Evolutionary conservation across 208 protist genomes (phyloP).

Genomic region (Trichomonas vaginalis): DNA sequence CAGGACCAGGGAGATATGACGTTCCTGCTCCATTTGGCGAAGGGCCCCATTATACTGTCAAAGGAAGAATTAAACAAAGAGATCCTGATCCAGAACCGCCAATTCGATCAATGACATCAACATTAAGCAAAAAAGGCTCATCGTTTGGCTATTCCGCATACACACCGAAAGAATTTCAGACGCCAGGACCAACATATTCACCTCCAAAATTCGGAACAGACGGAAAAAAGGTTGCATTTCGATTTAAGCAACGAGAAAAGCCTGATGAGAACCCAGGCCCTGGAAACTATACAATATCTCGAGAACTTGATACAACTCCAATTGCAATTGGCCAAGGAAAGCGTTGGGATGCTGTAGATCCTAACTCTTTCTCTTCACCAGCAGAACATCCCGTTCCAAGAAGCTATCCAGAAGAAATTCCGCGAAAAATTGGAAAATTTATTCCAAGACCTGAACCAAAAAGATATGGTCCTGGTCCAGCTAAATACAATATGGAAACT

Average conservation of each 20-base stretch:
- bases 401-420: neutral
- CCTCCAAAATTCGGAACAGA: neutral
- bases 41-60: neutral
- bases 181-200: neutral
- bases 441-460: constrained; percentile 5
- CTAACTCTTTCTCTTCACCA: neutral
- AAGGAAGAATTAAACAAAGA: constrained; percentile 12
- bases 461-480: neutral
- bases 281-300: neutral
- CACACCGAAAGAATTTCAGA: neutral
- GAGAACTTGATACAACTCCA: neutral
- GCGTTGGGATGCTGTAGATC: neutral
- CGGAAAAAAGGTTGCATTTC: neutral
- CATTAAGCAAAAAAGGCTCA: neutral
- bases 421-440: neutral
- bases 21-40: neutral
- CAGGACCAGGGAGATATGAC: neutral
- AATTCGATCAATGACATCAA: neutral
- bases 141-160: neutral
- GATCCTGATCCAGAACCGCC: neutral
- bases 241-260: neutral
- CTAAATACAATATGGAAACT: neutral
- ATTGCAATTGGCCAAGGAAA: neutral
- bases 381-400: neutral
- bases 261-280: neutral